Percentiles rank a stretch among this genome's conserved stretches.
Evolutionary conservation across 495 filamentous ascomycete species (phyloP).

Genomic region (Trichoderma asperelloides): DNA sequence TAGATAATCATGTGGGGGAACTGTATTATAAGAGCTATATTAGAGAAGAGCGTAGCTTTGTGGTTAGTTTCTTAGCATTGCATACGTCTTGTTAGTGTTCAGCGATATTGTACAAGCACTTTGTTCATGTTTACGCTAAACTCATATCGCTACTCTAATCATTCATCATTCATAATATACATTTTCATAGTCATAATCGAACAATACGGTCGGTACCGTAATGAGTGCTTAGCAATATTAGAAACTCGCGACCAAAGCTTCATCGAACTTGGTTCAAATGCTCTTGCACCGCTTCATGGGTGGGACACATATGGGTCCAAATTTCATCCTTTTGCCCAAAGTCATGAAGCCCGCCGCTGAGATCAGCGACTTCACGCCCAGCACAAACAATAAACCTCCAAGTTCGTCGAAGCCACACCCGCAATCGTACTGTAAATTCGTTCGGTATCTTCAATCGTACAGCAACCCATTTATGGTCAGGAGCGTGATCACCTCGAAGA

Average conservation of each 20-base stretch:
- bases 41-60: too few species aligned
- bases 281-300: constrained; percentile 21
- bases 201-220: neutral
- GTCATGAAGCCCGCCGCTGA: constrained; percentile 23
- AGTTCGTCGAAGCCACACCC: constrained; percentile 22
- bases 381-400: constrained; percentile 10
- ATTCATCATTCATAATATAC: too few species aligned
- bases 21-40: too few species aligned
- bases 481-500: constrained; percentile 34
- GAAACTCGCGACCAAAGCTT: neutral
- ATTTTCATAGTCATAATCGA: too few species aligned
- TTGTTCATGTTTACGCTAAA: too few species aligned
- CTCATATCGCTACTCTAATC: too few species aligned
- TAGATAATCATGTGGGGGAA: too few species aligned
- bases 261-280: constrained; percentile 11
- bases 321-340: constrained; percentile 34
- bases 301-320: constrained; percentile 40
- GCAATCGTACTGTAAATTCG: constrained; percentile 32
- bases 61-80: too few species aligned
- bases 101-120: too few species aligned
- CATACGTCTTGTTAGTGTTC: too few species aligned
- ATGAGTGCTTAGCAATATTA: neutral
- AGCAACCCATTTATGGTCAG: constrained; percentile 37
- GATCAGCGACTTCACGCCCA: constrained; percentile 17
- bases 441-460: constrained; percentile 38